phyloP scores from a whole-genome alignment of 2,329 filamentous ascomycete species.

The Boeremia exigua region DNA sequence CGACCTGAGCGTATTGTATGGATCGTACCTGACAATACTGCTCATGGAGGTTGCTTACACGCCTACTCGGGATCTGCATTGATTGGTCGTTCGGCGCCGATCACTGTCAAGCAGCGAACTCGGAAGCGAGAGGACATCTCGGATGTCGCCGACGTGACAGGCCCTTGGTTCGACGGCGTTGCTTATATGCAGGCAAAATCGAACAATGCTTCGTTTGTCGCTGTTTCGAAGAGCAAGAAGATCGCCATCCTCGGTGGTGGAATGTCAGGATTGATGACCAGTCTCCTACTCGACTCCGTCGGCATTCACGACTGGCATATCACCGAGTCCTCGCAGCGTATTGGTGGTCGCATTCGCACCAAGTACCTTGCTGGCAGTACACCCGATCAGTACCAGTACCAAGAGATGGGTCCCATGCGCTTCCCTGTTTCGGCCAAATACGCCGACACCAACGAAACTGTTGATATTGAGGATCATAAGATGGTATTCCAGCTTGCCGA shows the following conservation, averaged over 20 bases:
- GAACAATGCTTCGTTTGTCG: slow-evolving; percentile 59
- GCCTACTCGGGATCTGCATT: slow-evolving; percentile 51
- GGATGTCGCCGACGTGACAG: slow-evolving; percentile 61
- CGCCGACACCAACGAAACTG: slow-evolving; percentile 60
- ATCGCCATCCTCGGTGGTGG: slow-evolving; percentile 71
- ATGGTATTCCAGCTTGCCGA: slow-evolving; percentile 69
- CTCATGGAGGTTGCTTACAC: slow-evolving; percentile 52
- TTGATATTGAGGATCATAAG: slow-evolving; percentile 67
- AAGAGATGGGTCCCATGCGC: slow-evolving; percentile 71
- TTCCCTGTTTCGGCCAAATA: slow-evolving; percentile 62
- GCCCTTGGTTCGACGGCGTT: slow-evolving; percentile 72
- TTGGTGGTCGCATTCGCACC: slow-evolving; percentile 70
- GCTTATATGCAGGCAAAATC: slow-evolving; percentile 63
- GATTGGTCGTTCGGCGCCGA: slow-evolving; percentile 52
- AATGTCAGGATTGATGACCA: slow-evolving; percentile 69
- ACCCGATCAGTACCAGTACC: slow-evolving; percentile 69
- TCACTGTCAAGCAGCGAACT: slow-evolving; percentile 47
- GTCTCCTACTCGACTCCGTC: slow-evolving; percentile 54
- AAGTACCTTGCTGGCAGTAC: slow-evolving; percentile 65
- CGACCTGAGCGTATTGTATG: slow-evolving; percentile 57
- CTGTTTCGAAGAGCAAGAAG: slow-evolving; percentile 61
- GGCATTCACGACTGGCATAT: slow-evolving; percentile 68
- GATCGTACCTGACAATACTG: slow-evolving; percentile 52
- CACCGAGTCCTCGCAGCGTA: slow-evolving; percentile 64
- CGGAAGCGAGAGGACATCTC: slow-evolving; percentile 49